A percentile compares a stretch with the other conserved stretches of the same genome.
Evolutionary conservation across 352 stramenopile genomes (phyloP).

Genomic region (Chrysophaeum taylorii): DNA sequence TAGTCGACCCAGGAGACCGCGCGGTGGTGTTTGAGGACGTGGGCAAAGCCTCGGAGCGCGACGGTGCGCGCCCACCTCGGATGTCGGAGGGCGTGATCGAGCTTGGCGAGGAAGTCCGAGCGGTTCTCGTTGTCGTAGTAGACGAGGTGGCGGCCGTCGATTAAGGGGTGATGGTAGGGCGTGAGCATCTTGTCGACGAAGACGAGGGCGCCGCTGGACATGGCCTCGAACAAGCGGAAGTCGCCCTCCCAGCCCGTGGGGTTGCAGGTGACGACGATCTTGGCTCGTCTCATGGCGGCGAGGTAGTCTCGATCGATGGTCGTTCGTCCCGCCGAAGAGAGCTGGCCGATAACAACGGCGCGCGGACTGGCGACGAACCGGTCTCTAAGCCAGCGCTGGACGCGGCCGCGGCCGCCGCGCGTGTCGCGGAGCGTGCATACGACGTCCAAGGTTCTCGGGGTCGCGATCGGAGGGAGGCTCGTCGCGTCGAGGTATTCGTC

Average conservation of each 20-base stretch:
- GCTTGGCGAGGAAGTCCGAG: background rate
- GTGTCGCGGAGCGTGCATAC: conserved; percentile 12
- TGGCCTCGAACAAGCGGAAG: conserved; percentile 11
- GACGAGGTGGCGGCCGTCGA: background rate
- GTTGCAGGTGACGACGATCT: conserved; percentile 15
- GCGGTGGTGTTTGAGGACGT: conserved; percentile 6
- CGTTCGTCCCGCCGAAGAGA: background rate
- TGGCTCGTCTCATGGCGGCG: background rate
- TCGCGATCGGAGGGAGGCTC: background rate
- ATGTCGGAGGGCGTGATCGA: background rate
- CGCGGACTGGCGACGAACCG: no score
- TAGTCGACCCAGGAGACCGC: conserved; percentile 13
- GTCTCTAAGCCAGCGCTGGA: background rate
- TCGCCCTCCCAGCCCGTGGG: conserved; percentile 10
- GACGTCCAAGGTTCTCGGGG: background rate
- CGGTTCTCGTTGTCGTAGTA: conserved; percentile 8
- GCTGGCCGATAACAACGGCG: background rate
- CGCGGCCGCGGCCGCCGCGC: background rate
- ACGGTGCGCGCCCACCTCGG: background rate
- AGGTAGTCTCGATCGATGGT: conserved; percentile 1
- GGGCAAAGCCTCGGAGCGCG: background rate
- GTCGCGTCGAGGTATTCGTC: background rate
- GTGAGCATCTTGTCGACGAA: background rate
- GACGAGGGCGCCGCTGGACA: background rate
- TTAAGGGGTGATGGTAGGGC: background rate